Base-by-base conservation (phyloP, 2,329 filamentous ascomycete genomes). In the Penicillium polonicum region DNA sequence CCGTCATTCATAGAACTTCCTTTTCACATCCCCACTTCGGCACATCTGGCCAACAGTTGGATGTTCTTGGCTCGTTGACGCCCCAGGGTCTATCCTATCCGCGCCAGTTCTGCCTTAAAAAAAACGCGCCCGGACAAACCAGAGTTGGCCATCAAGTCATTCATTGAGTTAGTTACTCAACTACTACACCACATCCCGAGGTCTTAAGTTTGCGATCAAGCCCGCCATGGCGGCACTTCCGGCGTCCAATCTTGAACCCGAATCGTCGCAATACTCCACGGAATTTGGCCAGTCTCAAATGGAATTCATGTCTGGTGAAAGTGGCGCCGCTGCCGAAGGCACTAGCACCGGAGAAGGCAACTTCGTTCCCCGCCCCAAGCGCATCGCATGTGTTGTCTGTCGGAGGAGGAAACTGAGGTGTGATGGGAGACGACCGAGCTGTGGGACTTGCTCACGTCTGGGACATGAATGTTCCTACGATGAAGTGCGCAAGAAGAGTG, bases 301-400 rank as follows among this genome's bases (percentile, higher is more conserved):
- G 38, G 58, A 60, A 33, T 55, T 57, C 9, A 55, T 66, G 19
- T 58, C 63, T 23, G 59, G 63, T 55, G 64, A 66, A 7, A 55
- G 53, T 39, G 57, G 46, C 45, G 50, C 67, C 53, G 58, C 70
- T 67, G 67, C 75, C 48, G 70, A 72, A 55, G 76, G 67, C 71
- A 36, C 39, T 27, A 60, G 59, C 55, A 77, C 78, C 58, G 78
- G 80, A 59, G 74, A 74, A 57, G 70, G 76, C 60, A 82, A 83
- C 65, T 86, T 87, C 62, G 81, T 91, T 23, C 88, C 89, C 49
- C 90, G 90, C 69, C 87, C 88, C n/a, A 97, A 97, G 81, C 86
- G 93, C 65, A 89, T 97, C 68, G 94, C 94, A 38, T 99, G 94
- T 74, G 90, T 96, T 71, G 87, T 97, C 61, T 99, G 94, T 73